A percentile compares a stretch with the other conserved stretches of the same genome.
Conservation (phyloP, 768 basidiomycete species). For the Paxillus ammoniavirescens region DNA sequence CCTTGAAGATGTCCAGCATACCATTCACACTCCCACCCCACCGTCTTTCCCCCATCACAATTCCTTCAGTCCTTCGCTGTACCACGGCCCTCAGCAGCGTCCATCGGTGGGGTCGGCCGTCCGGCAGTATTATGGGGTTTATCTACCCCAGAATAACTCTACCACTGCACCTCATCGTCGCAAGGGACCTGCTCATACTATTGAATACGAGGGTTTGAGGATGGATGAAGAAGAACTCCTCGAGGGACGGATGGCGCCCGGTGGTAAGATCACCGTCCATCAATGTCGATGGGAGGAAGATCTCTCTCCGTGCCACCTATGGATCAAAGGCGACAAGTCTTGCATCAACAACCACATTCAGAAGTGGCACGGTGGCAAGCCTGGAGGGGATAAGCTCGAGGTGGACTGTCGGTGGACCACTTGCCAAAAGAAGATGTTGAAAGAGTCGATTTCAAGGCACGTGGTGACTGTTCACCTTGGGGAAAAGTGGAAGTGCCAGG, state of each 20-base stretch:
- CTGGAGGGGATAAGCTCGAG: slow-evolving; percentile 8
- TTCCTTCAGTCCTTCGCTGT: not conserved
- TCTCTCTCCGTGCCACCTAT: slow-evolving; percentile 7
- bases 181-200: not conserved
- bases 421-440: slow-evolving; percentile 20
- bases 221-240: slow-evolving; percentile 14
- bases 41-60: not conserved
- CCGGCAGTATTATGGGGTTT: not conserved
- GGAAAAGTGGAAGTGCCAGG: slow-evolving; percentile 14
- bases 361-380: slow-evolving; percentile 15
- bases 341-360: slow-evolving; percentile 14
- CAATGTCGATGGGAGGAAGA: slow-evolving; percentile 14
- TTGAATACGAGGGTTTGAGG: slow-evolving; percentile 7
- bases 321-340: slow-evolving; percentile 16
- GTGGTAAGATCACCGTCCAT: slow-evolving; percentile 4
- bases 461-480: slow-evolving; percentile 14
- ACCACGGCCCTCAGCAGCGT: not conserved
- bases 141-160: no score
- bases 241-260: not conserved
- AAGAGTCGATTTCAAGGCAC: slow-evolving; percentile 23
- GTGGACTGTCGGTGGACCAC: slow-evolving; percentile 8
- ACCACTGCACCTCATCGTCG: not conserved
- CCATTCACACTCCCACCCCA: no score
- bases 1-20: no score
- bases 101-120: not conserved